Percentiles rank a stretch among this genome's conserved stretches.
phyloP scores from a whole-genome alignment of 192 early-diverging fungal species.

The Backusella psychrophila region DNA sequence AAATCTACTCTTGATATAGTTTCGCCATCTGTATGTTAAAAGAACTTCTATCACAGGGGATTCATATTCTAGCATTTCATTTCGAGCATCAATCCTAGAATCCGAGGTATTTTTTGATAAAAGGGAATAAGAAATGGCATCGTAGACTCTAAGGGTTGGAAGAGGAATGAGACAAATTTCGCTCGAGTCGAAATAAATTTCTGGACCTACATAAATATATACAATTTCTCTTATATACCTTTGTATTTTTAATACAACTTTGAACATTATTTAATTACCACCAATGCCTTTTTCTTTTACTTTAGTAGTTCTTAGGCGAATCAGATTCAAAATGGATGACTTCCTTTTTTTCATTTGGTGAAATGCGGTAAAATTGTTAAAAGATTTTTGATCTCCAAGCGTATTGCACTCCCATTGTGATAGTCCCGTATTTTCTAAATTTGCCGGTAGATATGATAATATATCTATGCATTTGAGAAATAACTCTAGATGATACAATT shows the following conservation, averaged over 20 bases:
- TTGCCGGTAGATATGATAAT: not conserved
- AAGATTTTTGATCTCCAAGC: not conserved
- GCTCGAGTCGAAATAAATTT: not conserved
- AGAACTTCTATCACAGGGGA: conserved; percentile 10
- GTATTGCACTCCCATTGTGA: not conserved
- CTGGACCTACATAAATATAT: not conserved
- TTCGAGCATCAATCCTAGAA: not conserved
- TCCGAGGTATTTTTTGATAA: not conserved
- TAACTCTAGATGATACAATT: not conserved
- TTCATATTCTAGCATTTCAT: not conserved
- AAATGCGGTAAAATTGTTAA: not conserved
- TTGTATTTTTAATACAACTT: not conserved
- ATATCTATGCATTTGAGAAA: not conserved
- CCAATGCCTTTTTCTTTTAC: not conserved
- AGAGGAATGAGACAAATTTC: not conserved
- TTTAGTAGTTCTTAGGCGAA: not conserved
- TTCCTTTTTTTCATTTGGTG: not conserved
- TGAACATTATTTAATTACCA: not conserved
- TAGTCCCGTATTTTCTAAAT: not conserved
- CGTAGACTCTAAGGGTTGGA: not conserved
- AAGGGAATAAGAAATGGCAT: not conserved
- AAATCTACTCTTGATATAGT: not conserved
- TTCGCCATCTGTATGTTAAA: conserved; percentile 9
- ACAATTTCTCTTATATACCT: not conserved
- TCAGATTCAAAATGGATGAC: not conserved